Base-by-base conservation (phyloP, 164 flowering plant genomes). In the Berberis thunbergii region DNA sequence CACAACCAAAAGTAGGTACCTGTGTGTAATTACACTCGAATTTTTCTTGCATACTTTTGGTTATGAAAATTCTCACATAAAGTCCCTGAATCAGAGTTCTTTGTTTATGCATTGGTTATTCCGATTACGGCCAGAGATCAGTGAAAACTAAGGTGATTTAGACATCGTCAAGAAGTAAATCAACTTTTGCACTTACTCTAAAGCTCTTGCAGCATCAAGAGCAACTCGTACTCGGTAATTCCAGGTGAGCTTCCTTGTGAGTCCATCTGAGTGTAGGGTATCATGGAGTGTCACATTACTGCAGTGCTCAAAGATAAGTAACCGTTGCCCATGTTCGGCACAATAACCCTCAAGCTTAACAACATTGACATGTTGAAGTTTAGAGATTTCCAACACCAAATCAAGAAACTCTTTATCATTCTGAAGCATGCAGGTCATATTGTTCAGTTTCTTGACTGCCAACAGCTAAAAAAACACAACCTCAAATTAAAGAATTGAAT, bases 141-240 rank as follows among this genome's bases (percentile, higher is more conserved):
- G 26, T 26, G 26, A 26, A 26, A 26, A 26, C 26, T 26, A 26
- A 26, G 26, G 26, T 26, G 26, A 26, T 26, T 26, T 26, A 26
- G 26, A 26, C 26, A 26, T 26, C 26, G 26, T 26, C 26, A 26
- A 26, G 26, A 26, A 50, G 8, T 49, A 3, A 8, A 65, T 50
- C 2, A 46, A 50, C 50, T 62, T 10, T 2, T 43, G 41, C 41
- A 77, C 96, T 82, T 83, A 94, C 99, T 87, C 90, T 48, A 94
- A 69, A 66, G 96, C 97, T 74, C 89, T 81, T 68, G 99, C 97
- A 75, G 89, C 89, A 72, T 88, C 99, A 69, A 95, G 92, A n/a
- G 97, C 94, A 78, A 89, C 80, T 60, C 79, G 68, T 59, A 89
- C 70, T 44, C 99, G 91, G 13, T 77, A 67, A 77, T 86, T 84